A percentile compares a stretch with the other conserved stretches of the same genome.
These are phyloP conservation scores for Flammula alnicola DNA, from an alignment of 1,284 basidiomycete genomes.

Conservation along the genomic window DNA sequence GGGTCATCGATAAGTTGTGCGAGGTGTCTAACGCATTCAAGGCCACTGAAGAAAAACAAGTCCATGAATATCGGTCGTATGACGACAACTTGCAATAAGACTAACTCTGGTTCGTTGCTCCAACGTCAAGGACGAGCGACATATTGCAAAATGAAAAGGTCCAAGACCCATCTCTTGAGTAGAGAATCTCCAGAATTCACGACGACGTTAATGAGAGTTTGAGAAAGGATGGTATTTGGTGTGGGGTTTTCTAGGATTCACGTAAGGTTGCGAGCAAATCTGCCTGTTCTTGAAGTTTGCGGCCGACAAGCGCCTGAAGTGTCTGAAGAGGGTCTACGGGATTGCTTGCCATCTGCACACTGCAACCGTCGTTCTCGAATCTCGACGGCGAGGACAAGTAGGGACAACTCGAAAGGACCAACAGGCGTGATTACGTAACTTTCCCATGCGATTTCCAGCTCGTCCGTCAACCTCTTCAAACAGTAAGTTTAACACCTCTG, in stretches of 20 bases:
- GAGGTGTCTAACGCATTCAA: conserved; percentile 79
- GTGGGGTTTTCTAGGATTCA: conserved; percentile 79
- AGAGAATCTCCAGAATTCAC: conserved; percentile 78
- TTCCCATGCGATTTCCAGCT: too few relatives aligned
- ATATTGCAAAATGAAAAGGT: conserved; percentile 87
- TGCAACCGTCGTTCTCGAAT: too few relatives aligned
- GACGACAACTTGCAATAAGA: conserved; percentile 39
- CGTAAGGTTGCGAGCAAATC: conserved; percentile 76
- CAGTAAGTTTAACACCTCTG: too few relatives aligned
- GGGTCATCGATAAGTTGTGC: conserved; percentile 74
- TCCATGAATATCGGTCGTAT: conserved; percentile 38
- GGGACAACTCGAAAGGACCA: too few relatives aligned
- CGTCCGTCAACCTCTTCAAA: too few relatives aligned
- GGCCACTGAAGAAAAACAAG: conserved; percentile 61
- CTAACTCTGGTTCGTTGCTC: conserved; percentile 86
- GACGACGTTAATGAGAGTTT: conserved; percentile 76
- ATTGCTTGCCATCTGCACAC: conserved; percentile 48
- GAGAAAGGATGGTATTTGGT: conserved; percentile 80
- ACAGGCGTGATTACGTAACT: too few relatives aligned
- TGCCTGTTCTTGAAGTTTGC: conserved; percentile 87
- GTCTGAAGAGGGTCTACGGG: conserved; percentile 77
- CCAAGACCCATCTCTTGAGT: conserved; percentile 88
- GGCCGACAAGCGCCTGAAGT: conserved; percentile 70
- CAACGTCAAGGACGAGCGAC: conserved; percentile 70
- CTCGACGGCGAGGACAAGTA: too few relatives aligned